Conservation (phyloP, 345 rosid genomes). For the Barbarea vulgaris region DNA sequence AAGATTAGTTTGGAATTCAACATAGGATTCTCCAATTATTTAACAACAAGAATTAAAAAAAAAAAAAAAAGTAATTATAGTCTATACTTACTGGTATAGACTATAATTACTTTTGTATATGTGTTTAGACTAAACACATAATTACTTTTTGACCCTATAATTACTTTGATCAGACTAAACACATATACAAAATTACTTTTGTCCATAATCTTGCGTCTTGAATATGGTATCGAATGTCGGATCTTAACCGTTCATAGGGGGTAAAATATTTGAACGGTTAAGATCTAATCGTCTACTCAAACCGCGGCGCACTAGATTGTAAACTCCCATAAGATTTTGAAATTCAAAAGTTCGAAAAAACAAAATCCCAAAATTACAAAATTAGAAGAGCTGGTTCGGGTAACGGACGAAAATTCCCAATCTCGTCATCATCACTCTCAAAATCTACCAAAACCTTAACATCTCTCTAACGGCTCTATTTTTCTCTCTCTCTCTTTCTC, state of each 20-base stretch:
- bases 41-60: no score
- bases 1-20: not conserved
- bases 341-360: slow-evolving; percentile 45
- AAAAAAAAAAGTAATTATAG: no score
- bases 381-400: slow-evolving; percentile 13
- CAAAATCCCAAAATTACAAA: not conserved
- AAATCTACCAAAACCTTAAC: slow-evolving; percentile 33
- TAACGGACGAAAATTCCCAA: slow-evolving; percentile 25
- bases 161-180: no score
- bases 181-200: no score
- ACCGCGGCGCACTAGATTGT: slow-evolving; percentile 24
- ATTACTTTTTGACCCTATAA: no score
- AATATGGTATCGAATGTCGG: no score
- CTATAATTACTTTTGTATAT: no score
- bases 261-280: slow-evolving; percentile 1
- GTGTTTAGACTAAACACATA: no score
- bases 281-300: not conserved
- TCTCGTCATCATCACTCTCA: slow-evolving; percentile 18
- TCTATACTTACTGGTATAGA: no score
- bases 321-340: slow-evolving; percentile 27
- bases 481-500: slow-evolving; percentile 23
- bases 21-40: no score
- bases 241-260: slow-evolving; percentile 3
- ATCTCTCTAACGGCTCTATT: slow-evolving; percentile 44
- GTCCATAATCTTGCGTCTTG: no score